These are phyloP conservation scores for Polytolypa hystricis DNA, from an alignment of 2,329 filamentous ascomycete genomes.

Conservation along the genomic window DNA sequence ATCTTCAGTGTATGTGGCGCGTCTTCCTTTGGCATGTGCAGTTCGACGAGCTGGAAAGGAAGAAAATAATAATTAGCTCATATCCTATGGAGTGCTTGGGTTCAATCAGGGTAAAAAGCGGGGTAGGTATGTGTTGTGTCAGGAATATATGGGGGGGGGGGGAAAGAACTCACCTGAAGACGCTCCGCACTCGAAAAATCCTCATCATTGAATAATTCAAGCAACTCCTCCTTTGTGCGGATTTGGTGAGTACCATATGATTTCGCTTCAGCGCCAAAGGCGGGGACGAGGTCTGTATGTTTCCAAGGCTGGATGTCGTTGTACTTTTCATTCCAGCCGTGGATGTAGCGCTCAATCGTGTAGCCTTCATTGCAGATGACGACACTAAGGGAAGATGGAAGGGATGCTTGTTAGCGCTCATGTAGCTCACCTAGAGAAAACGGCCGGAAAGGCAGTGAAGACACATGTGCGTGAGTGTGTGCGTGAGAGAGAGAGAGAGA, in stretches of 20 bases:
- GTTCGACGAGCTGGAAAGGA: slow-evolving; percentile 59
- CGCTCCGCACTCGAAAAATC: slow-evolving; percentile 46
- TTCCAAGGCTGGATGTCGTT: slow-evolving; percentile 69
- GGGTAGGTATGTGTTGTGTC: too few relatives aligned
- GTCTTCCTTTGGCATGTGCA: slow-evolving; percentile 67
- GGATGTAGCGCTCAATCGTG: slow-evolving; percentile 75
- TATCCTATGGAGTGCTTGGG: background rate
- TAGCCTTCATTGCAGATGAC: slow-evolving; percentile 75
- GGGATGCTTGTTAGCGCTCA: background rate
- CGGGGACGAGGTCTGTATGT: slow-evolving; percentile 54
- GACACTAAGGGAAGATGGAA: slow-evolving; percentile 34
- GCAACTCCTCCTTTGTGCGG: slow-evolving; percentile 55
- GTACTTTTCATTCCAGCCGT: slow-evolving; percentile 64
- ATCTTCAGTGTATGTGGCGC: slow-evolving; percentile 57
- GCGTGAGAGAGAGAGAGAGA: background rate
- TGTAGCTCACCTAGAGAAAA: too few relatives aligned
- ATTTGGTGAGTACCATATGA: slow-evolving; percentile 51
- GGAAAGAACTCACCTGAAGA: slow-evolving; percentile 24
- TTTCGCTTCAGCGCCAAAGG: slow-evolving; percentile 52
- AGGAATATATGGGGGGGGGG: background rate
- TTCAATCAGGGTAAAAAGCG: too few relatives aligned
- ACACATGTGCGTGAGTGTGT: too few relatives aligned
- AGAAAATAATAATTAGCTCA: slow-evolving; percentile 7
- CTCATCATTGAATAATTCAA: slow-evolving; percentile 50
- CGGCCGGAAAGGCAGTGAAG: too few relatives aligned